Evolutionary conservation across 495 filamentous ascomycete species (phyloP).

Genomic region (Aeminium ludgeri): DNA sequence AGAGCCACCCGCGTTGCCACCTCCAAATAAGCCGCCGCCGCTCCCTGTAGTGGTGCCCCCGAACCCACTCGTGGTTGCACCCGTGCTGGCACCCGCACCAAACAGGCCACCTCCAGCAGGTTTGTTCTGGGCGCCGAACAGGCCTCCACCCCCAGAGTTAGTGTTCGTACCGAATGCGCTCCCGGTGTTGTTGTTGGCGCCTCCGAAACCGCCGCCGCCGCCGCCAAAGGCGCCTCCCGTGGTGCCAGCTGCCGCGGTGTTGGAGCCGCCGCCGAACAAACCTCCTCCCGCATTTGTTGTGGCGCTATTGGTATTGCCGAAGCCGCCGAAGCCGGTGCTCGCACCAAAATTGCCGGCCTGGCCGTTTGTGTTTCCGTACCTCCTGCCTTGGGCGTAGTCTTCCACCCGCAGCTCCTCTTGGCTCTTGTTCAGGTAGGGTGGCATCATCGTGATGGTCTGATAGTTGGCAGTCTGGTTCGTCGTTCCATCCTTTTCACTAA

Average conservation of each 20-base stretch:
- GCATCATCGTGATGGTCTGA: slow-evolving; percentile 77
- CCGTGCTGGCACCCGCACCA: slow-evolving; percentile 21
- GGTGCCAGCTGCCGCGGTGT: slow-evolving; percentile 23
- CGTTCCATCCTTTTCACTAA: slow-evolving; percentile 63
- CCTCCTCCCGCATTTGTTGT: slow-evolving; percentile 24
- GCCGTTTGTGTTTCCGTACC: slow-evolving; percentile 62
- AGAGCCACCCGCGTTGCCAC: slow-evolving; percentile 1
- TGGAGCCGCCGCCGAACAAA: slow-evolving; percentile 28
- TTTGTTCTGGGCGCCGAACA: slow-evolving; percentile 15
- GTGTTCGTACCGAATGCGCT: slow-evolving; percentile 24
- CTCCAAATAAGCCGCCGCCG: slow-evolving; percentile 29
- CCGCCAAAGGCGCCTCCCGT: slow-evolving; percentile 19
- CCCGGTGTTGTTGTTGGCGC: slow-evolving; percentile 24
- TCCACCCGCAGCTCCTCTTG: slow-evolving; percentile 77
- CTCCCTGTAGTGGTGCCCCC: slow-evolving; percentile 24
- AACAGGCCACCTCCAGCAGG: slow-evolving; percentile 33
- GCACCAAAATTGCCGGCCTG: slow-evolving; percentile 71
- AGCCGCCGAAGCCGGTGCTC: slow-evolving; percentile 43
- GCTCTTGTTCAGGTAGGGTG: slow-evolving; percentile 73
- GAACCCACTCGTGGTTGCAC: slow-evolving; percentile 28
- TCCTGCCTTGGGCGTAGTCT: slow-evolving; percentile 78
- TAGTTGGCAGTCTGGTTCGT: slow-evolving; percentile 49
- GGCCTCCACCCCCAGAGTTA: slow-evolving; percentile 25
- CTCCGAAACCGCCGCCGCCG: slow-evolving; percentile 29
- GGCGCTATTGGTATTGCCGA: slow-evolving; percentile 29